Evolutionary conservation across 441 rosid species (phyloP).

Genomic region (Melastoma candidum): DNA sequence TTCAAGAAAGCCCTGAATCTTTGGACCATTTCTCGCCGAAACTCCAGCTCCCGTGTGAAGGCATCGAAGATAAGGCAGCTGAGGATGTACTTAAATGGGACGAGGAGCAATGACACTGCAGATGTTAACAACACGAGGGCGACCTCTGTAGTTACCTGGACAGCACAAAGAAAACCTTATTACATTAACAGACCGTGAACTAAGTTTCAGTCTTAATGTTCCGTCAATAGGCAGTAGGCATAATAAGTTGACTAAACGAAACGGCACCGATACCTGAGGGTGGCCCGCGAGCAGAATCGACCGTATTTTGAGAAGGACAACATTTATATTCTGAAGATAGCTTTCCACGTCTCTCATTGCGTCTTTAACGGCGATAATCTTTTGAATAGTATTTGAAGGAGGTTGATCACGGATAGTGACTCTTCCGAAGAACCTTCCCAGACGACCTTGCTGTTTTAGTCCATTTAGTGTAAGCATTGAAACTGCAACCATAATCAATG

Average conservation of each 20-base stretch:
- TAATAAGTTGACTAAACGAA: neutral
- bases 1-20: constrained; percentile 44
- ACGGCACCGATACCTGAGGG: constrained; percentile 58
- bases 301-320: constrained; percentile 67
- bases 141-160: constrained; percentile 79
- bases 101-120: constrained; percentile 47
- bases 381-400: constrained; percentile 92
- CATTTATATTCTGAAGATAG: constrained; percentile 79
- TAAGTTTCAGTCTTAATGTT: too few relatives aligned
- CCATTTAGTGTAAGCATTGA: constrained; percentile 85
- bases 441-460: constrained; percentile 90
- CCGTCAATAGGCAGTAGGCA: too few relatives aligned
- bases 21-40: constrained; percentile 69
- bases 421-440: constrained; percentile 82
- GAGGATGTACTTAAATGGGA: constrained; percentile 80
- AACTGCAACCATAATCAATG: constrained; percentile 55
- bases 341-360: constrained; percentile 84
- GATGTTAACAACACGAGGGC: constrained; percentile 51
- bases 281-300: constrained; percentile 79
- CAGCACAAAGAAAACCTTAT: constrained; percentile 4
- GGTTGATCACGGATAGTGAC: constrained; percentile 90
- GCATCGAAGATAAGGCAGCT: constrained; percentile 61
- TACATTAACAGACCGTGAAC: too few relatives aligned
- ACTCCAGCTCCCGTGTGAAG: constrained; percentile 81
- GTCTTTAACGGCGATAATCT: constrained; percentile 83